Percentiles rank a stretch among this genome's conserved stretches.
Evolutionary conservation across 2,329 filamentous ascomycete species (phyloP).

Genomic region (Scytalidium sp.): DNA sequence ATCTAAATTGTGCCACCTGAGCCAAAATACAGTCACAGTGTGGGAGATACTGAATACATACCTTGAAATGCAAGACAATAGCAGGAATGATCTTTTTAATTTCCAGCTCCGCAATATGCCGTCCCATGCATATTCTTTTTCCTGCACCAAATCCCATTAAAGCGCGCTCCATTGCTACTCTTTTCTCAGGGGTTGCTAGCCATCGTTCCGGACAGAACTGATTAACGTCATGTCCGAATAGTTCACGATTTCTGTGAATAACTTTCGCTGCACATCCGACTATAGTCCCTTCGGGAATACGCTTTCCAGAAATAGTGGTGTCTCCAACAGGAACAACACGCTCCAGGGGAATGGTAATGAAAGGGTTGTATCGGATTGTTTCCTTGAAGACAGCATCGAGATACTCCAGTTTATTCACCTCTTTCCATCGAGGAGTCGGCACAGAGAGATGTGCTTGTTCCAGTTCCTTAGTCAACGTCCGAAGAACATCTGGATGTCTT

Average conservation of each 20-base stretch:
- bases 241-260: slow-evolving; percentile 32
- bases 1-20: no score
- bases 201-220: slow-evolving; percentile 46
- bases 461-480: slow-evolving; percentile 26
- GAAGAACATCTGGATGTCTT: background rate
- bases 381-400: slow-evolving; percentile 40
- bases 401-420: slow-evolving; percentile 19
- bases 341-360: slow-evolving; percentile 41
- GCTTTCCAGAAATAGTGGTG: slow-evolving; percentile 30
- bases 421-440: slow-evolving; percentile 37
- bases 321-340: slow-evolving; percentile 43
- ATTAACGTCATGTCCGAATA: slow-evolving; percentile 40
- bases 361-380: slow-evolving; percentile 25
- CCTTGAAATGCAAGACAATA: no score
- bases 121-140: slow-evolving; percentile 24
- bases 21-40: no score
- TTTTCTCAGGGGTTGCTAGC: slow-evolving; percentile 28
- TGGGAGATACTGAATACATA: no score
- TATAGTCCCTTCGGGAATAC: slow-evolving; percentile 32
- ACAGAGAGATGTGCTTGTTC: slow-evolving; percentile 36
- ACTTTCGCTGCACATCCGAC: slow-evolving; percentile 40
- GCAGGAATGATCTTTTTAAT: slow-evolving; percentile 34
- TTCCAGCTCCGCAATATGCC: slow-evolving; percentile 32
- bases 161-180: slow-evolving; percentile 20
- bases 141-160: slow-evolving; percentile 21